These are phyloP conservation scores for Ganoderma boninense DNA, from an alignment of 1,284 basidiomycete species.

Conservation along the genomic window DNA sequence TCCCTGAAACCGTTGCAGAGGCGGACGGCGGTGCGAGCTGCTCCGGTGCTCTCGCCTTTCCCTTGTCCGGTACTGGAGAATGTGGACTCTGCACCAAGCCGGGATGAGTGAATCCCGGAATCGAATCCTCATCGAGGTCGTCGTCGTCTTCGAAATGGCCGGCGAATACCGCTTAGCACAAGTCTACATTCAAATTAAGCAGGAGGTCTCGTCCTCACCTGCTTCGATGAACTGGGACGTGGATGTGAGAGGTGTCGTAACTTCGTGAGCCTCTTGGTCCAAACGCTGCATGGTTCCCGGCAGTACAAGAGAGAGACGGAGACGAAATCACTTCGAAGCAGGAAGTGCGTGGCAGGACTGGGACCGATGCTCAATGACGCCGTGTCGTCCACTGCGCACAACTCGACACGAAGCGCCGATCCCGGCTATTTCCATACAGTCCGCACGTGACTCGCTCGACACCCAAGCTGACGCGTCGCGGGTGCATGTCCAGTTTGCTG, in stretches of 20 bases:
- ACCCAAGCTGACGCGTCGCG: slow-evolving; percentile 69
- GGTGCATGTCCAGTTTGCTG: slow-evolving; percentile 31
- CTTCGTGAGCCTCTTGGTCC: slow-evolving; percentile 34
- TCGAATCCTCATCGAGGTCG: slow-evolving; percentile 80
- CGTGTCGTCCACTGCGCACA: slow-evolving; percentile 4
- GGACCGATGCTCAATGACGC: background rate
- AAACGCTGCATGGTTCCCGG: slow-evolving; percentile 35
- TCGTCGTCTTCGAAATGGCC: slow-evolving; percentile 69
- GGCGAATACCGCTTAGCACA: slow-evolving; percentile 6
- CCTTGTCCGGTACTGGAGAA: slow-evolving; percentile 59
- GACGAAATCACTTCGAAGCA: background rate
- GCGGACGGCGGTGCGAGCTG: slow-evolving; percentile 57
- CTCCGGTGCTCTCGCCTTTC: slow-evolving; percentile 72
- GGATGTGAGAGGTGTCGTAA: slow-evolving; percentile 62
- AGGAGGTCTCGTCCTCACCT: slow-evolving; percentile 47
- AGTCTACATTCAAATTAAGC: background rate
- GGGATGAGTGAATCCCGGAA: slow-evolving; percentile 79
- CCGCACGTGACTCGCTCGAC: slow-evolving; percentile 29
- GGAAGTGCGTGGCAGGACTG: slow-evolving; percentile 1
- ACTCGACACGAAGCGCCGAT: slow-evolving; percentile 17
- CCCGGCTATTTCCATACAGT: slow-evolving; percentile 12
- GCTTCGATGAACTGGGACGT: slow-evolving; percentile 81
- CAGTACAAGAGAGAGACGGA: background rate
- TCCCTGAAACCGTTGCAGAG: slow-evolving; percentile 64
- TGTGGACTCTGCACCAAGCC: slow-evolving; percentile 49